Evolutionary conservation across 129 eudicot species (phyloP).

Genomic region (Artemisia argyi): DNA sequence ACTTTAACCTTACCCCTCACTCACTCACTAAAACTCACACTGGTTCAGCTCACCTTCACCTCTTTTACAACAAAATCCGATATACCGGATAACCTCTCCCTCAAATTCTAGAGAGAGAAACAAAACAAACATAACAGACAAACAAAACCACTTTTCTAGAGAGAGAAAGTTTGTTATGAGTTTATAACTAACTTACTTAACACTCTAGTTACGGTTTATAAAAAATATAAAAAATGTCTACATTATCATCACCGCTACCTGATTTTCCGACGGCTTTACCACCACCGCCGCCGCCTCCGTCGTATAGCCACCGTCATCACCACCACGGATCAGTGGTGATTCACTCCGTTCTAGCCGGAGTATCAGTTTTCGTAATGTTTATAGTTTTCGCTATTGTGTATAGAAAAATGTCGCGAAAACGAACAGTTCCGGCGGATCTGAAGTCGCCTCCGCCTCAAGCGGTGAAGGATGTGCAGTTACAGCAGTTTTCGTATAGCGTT

Average conservation of each 20-base stretch:
- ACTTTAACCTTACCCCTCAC: constrained; percentile 29
- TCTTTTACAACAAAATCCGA: constrained; percentile 32
- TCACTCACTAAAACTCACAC: constrained; percentile 31
- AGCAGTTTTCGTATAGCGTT: constrained; percentile 47
- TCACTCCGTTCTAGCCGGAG: constrained; percentile 52
- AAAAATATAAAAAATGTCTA: constrained; percentile 39
- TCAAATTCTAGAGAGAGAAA: constrained; percentile 20
- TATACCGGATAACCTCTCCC: constrained; percentile 26
- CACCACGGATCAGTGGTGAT: constrained; percentile 45
- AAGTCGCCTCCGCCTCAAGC: constrained; percentile 51
- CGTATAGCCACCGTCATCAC: constrained; percentile 38
- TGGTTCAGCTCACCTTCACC: constrained; percentile 26
- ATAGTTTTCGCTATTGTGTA: constrained; percentile 43
- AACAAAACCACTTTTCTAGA: neutral
- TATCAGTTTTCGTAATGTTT: constrained; percentile 41
- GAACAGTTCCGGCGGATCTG: constrained; percentile 84
- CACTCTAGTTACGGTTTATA: too few species aligned
- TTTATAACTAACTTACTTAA: too few species aligned
- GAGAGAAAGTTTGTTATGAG: too few species aligned
- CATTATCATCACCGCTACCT: constrained; percentile 49
- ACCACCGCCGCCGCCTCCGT: constrained; percentile 35
- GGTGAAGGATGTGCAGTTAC: constrained; percentile 35
- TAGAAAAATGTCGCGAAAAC: constrained; percentile 63
- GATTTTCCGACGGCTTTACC: constrained; percentile 39
- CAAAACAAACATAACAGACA: neutral